Evolutionary conservation across 306 rosid species (phyloP).

Genomic region (Argentina anserina): DNA sequence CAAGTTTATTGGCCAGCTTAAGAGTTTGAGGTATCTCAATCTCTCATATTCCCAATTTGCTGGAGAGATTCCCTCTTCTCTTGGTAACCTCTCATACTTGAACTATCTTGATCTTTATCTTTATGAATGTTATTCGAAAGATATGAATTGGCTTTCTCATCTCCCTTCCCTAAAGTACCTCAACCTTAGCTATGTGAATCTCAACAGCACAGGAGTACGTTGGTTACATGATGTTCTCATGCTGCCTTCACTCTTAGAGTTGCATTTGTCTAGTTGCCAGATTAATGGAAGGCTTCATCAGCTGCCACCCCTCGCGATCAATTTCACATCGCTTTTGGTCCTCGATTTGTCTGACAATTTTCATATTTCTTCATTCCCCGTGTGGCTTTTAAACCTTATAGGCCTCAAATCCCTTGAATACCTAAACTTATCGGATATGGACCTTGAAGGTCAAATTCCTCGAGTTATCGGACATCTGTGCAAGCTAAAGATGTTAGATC

Average conservation of each 20-base stretch:
- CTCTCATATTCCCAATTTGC: background rate
- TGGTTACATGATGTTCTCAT: background rate
- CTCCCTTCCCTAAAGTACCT: constrained; percentile 15
- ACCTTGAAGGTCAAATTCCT: background rate
- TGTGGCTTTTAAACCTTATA: background rate
- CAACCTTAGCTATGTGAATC: background rate
- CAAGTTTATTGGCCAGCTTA: background rate
- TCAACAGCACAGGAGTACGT: background rate
- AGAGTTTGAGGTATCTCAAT: background rate
- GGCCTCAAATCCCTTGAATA: background rate
- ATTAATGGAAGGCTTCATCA: background rate
- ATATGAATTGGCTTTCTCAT: constrained; percentile 15
- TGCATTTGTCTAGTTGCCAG: background rate
- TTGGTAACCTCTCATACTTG: background rate
- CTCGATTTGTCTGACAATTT: background rate
- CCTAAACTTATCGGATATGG: background rate
- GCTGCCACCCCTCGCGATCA: too few relatives aligned
- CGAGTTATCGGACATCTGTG: background rate
- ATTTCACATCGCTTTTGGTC: constrained; percentile 3
- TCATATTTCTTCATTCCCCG: background rate
- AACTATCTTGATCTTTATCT: background rate
- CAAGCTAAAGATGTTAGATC: background rate
- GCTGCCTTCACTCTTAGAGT: background rate
- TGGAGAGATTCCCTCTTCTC: background rate
- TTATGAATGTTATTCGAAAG: too few relatives aligned